phyloP scores from a whole-genome alignment of 345 rosid species.

The Draba incana region DNA sequence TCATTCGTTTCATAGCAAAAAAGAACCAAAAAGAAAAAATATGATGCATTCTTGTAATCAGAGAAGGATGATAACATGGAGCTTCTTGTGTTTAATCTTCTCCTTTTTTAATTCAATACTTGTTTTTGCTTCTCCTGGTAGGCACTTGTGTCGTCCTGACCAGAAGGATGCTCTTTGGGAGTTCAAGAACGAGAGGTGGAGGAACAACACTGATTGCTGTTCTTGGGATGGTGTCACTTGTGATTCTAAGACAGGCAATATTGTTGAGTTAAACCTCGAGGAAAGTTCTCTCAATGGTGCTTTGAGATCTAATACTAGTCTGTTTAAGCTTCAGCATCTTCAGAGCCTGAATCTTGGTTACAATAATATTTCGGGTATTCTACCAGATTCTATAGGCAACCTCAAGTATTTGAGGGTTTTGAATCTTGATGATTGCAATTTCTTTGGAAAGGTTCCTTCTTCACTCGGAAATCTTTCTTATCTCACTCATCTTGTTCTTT shows the following conservation, averaged over 20 bases:
- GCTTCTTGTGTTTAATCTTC: no score
- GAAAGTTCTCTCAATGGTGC: constrained; percentile 16
- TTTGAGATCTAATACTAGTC: constrained; percentile 13
- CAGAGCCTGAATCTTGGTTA: neutral
- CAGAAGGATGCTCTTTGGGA: no score
- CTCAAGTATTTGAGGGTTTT: constrained; percentile 19
- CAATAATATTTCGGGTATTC: constrained; percentile 23
- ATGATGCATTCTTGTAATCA: no score
- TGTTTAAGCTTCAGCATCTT: constrained; percentile 14
- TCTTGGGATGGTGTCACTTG: constrained; percentile 37
- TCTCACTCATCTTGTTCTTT: constrained; percentile 35
- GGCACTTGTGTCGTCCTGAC: no score
- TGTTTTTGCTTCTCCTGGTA: no score
- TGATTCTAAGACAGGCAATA: constrained; percentile 21
- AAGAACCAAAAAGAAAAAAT: no score
- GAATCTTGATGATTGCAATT: neutral
- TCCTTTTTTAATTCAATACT: no score
- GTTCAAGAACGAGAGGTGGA: neutral
- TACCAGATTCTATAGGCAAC: constrained; percentile 35
- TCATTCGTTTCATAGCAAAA: no score
- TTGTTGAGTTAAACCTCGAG: constrained; percentile 8
- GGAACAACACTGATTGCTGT: constrained; percentile 22
- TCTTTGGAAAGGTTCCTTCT: constrained; percentile 38
- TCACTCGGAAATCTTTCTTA: constrained; percentile 39
- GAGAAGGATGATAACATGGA: no score